Evolutionary conservation across 176 grass and related monocot genomes (phyloP).

Genomic region (maize (Zea mays)): DNA sequence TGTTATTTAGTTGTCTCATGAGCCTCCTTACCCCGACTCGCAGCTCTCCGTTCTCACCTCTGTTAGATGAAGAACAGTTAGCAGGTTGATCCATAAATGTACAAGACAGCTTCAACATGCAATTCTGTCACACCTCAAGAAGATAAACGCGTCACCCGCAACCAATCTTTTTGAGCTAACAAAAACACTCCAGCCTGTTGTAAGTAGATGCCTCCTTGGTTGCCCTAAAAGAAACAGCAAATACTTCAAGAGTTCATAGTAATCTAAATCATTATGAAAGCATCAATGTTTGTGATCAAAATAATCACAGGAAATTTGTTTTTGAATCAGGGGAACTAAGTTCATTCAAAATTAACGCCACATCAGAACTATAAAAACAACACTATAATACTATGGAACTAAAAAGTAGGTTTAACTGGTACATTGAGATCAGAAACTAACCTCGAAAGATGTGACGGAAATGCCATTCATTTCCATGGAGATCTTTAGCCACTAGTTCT

Average conservation of each 20-base stretch:
- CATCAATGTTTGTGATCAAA: constrained; percentile 2
- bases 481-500: constrained; percentile 72
- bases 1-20: constrained; percentile 67
- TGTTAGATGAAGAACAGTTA: constrained; percentile 37
- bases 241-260: not conserved
- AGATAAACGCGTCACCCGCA: constrained; percentile 89
- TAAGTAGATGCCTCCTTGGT: constrained; percentile 87
- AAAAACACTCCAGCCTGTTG: constrained; percentile 93
- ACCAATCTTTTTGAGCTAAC: constrained; percentile 90
- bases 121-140: constrained; percentile 59
- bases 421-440: constrained; percentile 30
- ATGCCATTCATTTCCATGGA: constrained; percentile 83
- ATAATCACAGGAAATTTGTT: not conserved
- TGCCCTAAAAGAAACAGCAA: constrained; percentile 53
- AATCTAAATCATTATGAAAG: not conserved
- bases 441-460: constrained; percentile 95
- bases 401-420: constrained; percentile 18
- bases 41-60: constrained; percentile 77
- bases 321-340: constrained; percentile 19
- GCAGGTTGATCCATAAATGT: constrained; percentile 9
- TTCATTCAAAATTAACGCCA: not conserved
- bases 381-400: not conserved
- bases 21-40: constrained; percentile 76
- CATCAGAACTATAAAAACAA: constrained; percentile 5
- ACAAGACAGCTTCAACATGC: not conserved